These are phyloP conservation scores for Elongisporangium anandrum DNA, from an alignment of 352 stramenopile genomes.

Conservation along the genomic window DNA sequence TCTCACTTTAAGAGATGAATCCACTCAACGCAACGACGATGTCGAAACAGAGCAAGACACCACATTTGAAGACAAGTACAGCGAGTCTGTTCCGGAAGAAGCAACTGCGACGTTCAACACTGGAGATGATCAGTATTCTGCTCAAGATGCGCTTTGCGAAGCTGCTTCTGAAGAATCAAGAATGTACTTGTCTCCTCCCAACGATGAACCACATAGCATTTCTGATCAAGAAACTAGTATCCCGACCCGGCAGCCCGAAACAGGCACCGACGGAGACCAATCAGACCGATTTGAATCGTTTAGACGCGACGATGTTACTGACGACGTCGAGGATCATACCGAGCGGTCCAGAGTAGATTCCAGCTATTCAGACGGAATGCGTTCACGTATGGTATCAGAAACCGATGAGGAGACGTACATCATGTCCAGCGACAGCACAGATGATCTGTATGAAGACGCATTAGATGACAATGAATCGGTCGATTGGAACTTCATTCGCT, in stretches of 20 bases:
- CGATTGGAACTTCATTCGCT: background rate
- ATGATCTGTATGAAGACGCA: slow-evolving; percentile 19
- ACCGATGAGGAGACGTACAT: background rate
- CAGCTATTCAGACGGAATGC: background rate
- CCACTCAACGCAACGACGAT: background rate
- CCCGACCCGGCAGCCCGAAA: no score
- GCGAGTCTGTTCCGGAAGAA: no score
- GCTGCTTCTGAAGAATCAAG: background rate
- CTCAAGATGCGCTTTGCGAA: background rate
- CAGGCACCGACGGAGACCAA: background rate
- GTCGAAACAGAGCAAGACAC: no score
- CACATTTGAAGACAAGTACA: no score
- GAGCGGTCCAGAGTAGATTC: background rate
- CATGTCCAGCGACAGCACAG: slow-evolving; percentile 4
- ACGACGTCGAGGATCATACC: background rate
- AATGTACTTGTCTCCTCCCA: background rate
- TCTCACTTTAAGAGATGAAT: no score
- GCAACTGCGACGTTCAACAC: no score
- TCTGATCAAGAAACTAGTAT: background rate
- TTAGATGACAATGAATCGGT: slow-evolving; percentile 1
- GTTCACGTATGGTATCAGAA: background rate
- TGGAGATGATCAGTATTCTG: background rate
- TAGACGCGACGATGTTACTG: background rate
- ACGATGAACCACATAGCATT: background rate
- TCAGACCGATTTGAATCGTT: background rate